phyloP scores from a whole-genome alignment of 805 yeast species.

The Saccharomycopsis guyanensis region DNA sequence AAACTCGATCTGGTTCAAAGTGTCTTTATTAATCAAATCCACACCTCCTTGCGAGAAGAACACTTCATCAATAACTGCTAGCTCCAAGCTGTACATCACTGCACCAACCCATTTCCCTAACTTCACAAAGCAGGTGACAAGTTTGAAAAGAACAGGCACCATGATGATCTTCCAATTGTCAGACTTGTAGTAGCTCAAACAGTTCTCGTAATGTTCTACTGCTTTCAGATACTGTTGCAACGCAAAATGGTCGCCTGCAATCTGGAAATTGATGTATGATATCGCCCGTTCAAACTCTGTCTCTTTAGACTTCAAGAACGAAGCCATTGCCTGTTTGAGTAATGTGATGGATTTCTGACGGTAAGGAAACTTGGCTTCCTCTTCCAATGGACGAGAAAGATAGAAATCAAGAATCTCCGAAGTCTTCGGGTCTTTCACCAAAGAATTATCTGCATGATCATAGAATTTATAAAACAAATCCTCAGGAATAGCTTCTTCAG shows the following conservation, averaged over 20 bases:
- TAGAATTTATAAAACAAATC: neutral
- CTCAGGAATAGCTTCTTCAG: neutral
- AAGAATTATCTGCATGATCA: neutral
- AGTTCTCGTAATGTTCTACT: conserved; percentile 33
- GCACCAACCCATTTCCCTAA: conserved; percentile 30
- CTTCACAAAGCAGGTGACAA: conserved; percentile 33
- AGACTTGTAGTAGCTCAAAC: conserved; percentile 31
- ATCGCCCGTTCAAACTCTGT: conserved; percentile 32
- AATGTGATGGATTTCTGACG: conserved; percentile 17
- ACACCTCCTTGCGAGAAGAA: conserved; percentile 4
- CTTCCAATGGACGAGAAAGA: conserved; percentile 24
- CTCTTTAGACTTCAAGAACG: conserved; percentile 18
- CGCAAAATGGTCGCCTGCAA: conserved; percentile 41
- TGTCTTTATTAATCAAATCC: neutral
- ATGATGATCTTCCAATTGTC: conserved; percentile 37
- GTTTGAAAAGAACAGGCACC: conserved; percentile 28
- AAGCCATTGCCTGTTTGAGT: conserved; percentile 19
- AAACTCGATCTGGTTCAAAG: conserved; percentile 8
- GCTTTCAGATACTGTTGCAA: conserved; percentile 34
- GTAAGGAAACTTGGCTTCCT: conserved; percentile 22
- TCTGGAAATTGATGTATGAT: conserved; percentile 38
- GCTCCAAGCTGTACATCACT: conserved; percentile 28
- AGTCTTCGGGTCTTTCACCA: neutral
- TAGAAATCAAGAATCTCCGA: conserved; percentile 24
- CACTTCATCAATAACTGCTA: conserved; percentile 25